Base-by-base conservation (phyloP, 1,284 basidiomycete species). In the Vanrija sp. region DNA sequence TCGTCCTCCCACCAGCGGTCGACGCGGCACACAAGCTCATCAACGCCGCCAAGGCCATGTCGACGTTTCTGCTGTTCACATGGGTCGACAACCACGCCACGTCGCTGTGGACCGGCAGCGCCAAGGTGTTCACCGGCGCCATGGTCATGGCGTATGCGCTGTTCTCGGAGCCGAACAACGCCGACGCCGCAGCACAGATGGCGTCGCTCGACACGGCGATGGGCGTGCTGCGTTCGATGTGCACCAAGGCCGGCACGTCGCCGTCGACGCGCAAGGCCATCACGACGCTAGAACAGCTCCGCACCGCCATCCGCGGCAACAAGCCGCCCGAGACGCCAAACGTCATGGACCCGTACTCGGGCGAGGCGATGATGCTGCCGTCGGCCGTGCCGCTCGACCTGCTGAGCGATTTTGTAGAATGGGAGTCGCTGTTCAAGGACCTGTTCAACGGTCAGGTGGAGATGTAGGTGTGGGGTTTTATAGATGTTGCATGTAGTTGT, bases 401-500 rank as follows among this genome's bases (percentile, higher is more conserved):
- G 10, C 40, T 46, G 0, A 42, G 15, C 23, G 52, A 53, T 21
- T 53, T 46, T 46, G 46, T 40, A 18, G 52, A 49, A 42, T 54
- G 52, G 46, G 52, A 54, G 23, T 29, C 46, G n/a, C 38, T 54
- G 12, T 54, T 49, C 34, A 42, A 40, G 19, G 52, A 49, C 16
- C 15, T 49, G 21, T 38, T 54, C 16, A 34, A 34, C 34, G 34
- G 34, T 2, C 34, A 56, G 14, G 51, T 28, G 3, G 56, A 51
- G 14, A 21, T 51, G 29, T 57, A 56, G 7, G 6, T 10, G 28
- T n/a, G n/a, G n/a, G 21, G 21, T 2, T 23, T 23, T 23, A 23
- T 23, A 23, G 21, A 9, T 21, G 5, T 34, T 34, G 9, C 12
- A 14, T 34, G 10, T 15, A 34, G 18, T 5, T 46, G 25, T 38